Conservation (phyloP, 2,329 filamentous ascomycete genomes). For the Podosphaera leucotricha region DNA sequence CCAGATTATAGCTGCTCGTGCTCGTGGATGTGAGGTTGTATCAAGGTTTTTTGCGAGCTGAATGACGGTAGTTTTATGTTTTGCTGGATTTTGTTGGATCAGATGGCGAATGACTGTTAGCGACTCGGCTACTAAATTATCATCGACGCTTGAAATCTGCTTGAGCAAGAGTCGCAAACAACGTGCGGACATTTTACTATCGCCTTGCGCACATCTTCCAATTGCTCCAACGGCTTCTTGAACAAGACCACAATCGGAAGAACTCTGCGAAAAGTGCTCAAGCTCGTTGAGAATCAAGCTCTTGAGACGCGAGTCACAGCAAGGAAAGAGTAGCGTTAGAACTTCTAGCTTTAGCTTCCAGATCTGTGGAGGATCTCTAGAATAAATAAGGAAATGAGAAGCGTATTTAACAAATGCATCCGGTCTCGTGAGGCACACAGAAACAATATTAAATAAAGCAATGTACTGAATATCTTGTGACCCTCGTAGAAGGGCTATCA, state of each 20-base stretch:
- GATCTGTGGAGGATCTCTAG: conserved; percentile 55
- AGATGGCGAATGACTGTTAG: conserved; percentile 87
- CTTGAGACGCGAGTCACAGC: conserved; percentile 52
- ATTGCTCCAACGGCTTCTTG: conserved; percentile 81
- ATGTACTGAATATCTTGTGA: conserved; percentile 74
- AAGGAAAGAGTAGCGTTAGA: conserved; percentile 72
- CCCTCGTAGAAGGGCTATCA: conserved; percentile 65
- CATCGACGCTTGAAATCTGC: conserved; percentile 73
- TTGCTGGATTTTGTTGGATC: conserved; percentile 69
- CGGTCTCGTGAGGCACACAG: conserved; percentile 59
- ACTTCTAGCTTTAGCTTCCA: conserved; percentile 87
- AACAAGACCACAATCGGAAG: conserved; percentile 52
- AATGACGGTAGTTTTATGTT: conserved; percentile 67
- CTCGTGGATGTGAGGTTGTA: conserved; percentile 64
- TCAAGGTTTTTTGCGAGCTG: conserved; percentile 80
- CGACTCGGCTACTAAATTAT: conserved; percentile 72
- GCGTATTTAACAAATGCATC: conserved; percentile 68
- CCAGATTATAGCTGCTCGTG: conserved; percentile 90
- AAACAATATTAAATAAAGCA: conserved; percentile 81
- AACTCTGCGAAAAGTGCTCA: conserved; percentile 62
- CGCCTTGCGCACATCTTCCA: conserved; percentile 70
- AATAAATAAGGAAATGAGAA: conserved; percentile 69
- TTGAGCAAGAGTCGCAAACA: conserved; percentile 65
- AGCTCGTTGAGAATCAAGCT: conserved; percentile 77
- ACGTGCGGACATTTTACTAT: conserved; percentile 43